phyloP scores from a whole-genome alignment of 225 moss, liverwort and hornwort genomes.

The Straminergon stramineum region DNA sequence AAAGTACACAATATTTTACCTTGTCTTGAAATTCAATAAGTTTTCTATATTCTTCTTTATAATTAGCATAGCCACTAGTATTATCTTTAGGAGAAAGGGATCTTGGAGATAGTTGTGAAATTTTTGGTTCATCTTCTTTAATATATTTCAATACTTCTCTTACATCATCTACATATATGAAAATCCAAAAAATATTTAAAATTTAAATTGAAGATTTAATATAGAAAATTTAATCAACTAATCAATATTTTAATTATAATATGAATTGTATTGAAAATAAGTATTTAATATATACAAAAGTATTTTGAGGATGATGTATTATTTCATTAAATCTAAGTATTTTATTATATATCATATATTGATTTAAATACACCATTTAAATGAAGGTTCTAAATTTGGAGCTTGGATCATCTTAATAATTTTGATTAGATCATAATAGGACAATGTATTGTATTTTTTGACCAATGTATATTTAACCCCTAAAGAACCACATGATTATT shows the following conservation, averaged over 20 bases:
- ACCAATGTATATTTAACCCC: not conserved
- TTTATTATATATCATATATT: no score
- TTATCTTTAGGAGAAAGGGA: not conserved
- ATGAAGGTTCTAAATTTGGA: not conserved
- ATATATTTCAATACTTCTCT: conserved; percentile 26
- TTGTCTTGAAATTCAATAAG: conserved; percentile 12
- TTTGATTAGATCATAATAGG: rapidly evolving
- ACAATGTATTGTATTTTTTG: not conserved
- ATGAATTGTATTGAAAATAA: not conserved
- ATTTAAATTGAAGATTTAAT: rapidly evolving
- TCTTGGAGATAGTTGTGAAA: not conserved
- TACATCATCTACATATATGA: not conserved
- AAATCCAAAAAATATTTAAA: not conserved
- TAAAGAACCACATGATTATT: no score
- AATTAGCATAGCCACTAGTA: not conserved
- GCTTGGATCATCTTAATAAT: not conserved
- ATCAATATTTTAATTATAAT: no score
- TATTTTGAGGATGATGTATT: not conserved
- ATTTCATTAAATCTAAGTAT: not conserved
- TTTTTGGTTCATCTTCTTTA: not conserved
- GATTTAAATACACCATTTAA: not conserved
- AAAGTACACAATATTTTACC: not conserved
- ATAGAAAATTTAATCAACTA: not conserved
- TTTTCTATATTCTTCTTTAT: conserved; percentile 11
- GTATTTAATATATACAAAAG: not conserved